phyloP scores from a whole-genome alignment of 257 asterid genomes.

The Plantago major region DNA sequence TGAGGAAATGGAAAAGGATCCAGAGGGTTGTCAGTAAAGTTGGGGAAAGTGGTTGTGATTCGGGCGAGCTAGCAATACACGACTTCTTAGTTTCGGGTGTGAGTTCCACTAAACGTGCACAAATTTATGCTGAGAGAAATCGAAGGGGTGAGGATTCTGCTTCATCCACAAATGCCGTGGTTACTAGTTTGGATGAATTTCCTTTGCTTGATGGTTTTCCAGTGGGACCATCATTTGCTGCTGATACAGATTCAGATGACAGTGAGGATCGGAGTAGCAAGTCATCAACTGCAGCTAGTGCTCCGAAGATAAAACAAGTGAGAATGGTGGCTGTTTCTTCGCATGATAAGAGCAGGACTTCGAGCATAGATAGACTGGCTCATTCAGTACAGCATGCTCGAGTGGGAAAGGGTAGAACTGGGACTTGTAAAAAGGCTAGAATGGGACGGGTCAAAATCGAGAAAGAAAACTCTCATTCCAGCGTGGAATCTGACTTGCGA shows the following conservation, averaged over 20 bases:
- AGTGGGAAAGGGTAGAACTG: conserved; percentile 38
- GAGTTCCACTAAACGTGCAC: conserved; percentile 35
- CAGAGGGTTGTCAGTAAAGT: conserved; percentile 42
- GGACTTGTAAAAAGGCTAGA: conserved; percentile 51
- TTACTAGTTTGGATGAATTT: conserved; percentile 37
- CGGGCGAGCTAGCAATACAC: conserved; percentile 21
- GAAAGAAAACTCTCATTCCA: conserved; percentile 88
- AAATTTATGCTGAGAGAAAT: conserved; percentile 29
- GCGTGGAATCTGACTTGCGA: conserved; percentile 89
- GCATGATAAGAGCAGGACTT: conserved; percentile 34
- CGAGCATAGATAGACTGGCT: conserved; percentile 41
- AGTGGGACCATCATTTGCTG: conserved; percentile 28
- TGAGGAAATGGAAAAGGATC: conserved; percentile 85
- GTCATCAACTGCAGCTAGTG: conserved; percentile 81
- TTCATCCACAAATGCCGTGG: conserved; percentile 62
- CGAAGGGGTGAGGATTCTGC: conserved; percentile 57
- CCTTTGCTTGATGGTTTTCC: conserved; percentile 28
- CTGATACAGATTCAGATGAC: conserved; percentile 51
- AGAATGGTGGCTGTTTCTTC: conserved; percentile 27
- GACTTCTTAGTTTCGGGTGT: conserved; percentile 22
- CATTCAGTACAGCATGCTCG: conserved; percentile 35
- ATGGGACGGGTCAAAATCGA: conserved; percentile 70
- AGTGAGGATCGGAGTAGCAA: conserved; percentile 72
- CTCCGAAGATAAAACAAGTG: conserved; percentile 42
- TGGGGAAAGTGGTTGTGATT: conserved; percentile 30